These are phyloP conservation scores for Lactifluus rugatus DNA, from an alignment of 768 basidiomycete species.

Conservation along the genomic window DNA sequence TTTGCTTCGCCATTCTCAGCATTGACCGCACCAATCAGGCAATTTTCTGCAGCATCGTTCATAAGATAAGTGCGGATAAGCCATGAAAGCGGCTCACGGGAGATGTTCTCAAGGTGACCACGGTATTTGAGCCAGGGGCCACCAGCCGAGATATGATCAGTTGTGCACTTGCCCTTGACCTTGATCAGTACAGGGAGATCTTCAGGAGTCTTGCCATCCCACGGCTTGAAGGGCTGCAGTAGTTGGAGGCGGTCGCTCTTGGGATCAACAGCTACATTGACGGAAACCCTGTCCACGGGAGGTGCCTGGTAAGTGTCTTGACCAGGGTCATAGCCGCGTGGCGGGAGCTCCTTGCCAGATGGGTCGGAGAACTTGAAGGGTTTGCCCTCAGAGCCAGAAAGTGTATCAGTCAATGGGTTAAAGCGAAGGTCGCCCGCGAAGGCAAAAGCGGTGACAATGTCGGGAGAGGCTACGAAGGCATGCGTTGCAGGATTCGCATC, in stretches of 20 bases:
- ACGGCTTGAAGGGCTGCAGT: conserved; percentile 78
- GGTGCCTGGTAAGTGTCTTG: conserved; percentile 96
- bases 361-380: conserved; percentile 96
- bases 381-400: conserved; percentile 87
- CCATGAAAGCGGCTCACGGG: conserved; percentile 43
- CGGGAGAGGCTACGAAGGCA: conserved; percentile 89
- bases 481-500: conserved; percentile 99
- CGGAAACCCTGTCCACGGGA: conserved; percentile 71
- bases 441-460: conserved; percentile 93
- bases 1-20: conserved; percentile 92
- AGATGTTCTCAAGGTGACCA: conserved; percentile 97
- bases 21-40: conserved; percentile 96
- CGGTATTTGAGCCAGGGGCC: conserved; percentile 99
- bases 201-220: conserved; percentile 87
- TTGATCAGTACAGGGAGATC: conserved; percentile 95
- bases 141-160: conserved; percentile 94
- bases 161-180: conserved; percentile 98
- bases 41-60: conserved; percentile 57
- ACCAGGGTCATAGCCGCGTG: conserved; percentile 92
- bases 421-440: conserved; percentile 92
- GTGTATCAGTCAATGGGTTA: conserved; percentile 90
- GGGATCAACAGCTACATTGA: conserved; percentile 80
- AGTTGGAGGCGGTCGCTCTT: conserved; percentile 86
- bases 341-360: conserved; percentile 84
- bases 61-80: conserved; percentile 1